Base-by-base conservation (phyloP, 225 moss, liverwort and hornwort species). In the Ulota crispa region DNA sequence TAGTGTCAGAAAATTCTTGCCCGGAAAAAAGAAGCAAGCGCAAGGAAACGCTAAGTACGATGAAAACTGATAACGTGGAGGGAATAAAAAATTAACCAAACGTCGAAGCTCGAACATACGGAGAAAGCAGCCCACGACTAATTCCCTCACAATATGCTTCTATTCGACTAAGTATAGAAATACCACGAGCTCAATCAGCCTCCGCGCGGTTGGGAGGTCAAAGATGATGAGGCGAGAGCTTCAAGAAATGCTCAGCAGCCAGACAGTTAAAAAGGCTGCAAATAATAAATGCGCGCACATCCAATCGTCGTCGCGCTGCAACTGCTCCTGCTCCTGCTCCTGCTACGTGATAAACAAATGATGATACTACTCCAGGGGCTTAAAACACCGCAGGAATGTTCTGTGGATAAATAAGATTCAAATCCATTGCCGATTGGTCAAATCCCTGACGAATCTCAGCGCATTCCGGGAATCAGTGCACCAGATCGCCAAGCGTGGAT, bases 351-450 rank as follows among this genome's bases (percentile, higher is more conserved):
- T 27, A 24, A 66, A 61, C 55, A 66, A 67, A 64, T 45, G 54
- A 67, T 19, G 61, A 68, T 77, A 72, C 76, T 67, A 75, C 83
- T 78, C 69, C 82, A 62, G 39, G 78, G 78, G 9, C 72, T 79
- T 82, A 82, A 85, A 85, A 85, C 82, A 86, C 80, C 54, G 55
- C 39, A 66, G 64, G 64, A 87, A 84, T 82, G 87, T 87, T 87
- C 82, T 70, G 75, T 65, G 82, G 71, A 87, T 85, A 79, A 66
- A 78, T 42, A 47, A 43, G 79, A 64, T 53, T 59, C 53, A 66
- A 64, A 47, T 11, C 53, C 50, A 24, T 26, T 64, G 69, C 15
- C 75, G 52, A 82, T 55, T 78, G 84, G 78, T 16, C 57, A 26
- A 65, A 41, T 81, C 31, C 75, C 57, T 70, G 75, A 60, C 78